Conservation (phyloP, 306 rosid species). For the Quercus mongolica region DNA sequence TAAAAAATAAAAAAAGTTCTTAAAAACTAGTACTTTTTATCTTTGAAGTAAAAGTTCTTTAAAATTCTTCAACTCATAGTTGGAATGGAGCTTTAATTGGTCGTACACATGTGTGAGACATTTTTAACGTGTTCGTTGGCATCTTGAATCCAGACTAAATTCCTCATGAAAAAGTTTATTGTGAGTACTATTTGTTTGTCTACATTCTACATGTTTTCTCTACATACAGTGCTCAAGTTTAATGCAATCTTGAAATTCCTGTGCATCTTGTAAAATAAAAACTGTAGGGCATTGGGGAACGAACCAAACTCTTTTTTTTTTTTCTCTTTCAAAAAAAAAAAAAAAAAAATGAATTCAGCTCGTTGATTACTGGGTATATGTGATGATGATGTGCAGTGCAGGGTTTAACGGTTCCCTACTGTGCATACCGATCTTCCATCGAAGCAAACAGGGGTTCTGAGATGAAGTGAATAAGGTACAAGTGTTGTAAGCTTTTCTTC, state of each 20-base stretch:
- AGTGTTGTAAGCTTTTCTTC: neutral
- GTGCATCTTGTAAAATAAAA: neutral
- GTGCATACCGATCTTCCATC: neutral
- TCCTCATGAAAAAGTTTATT: too few species aligned
- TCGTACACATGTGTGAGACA: too few species aligned
- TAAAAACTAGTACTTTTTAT: too few species aligned
- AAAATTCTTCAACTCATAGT: too few species aligned
- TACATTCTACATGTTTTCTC: too few species aligned
- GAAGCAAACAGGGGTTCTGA: neutral
- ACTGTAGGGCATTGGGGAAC: neutral
- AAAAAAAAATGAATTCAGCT: neutral
- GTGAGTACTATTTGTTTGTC: too few species aligned
- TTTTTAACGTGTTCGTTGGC: too few species aligned
- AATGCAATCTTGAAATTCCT: neutral
- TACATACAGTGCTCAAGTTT: neutral
- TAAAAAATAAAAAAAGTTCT: too few species aligned
- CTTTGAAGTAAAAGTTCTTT: too few species aligned
- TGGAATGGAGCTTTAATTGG: too few species aligned
- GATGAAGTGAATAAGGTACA: neutral
- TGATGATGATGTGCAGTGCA: neutral
- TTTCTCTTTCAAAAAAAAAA: neutral
- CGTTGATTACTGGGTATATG: neutral
- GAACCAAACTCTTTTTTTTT: neutral
- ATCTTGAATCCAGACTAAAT: too few species aligned
- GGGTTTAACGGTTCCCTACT: conserved; percentile 21